These are phyloP conservation scores for Coniochaeta hoffmannii DNA, from an alignment of 2,329 filamentous ascomycete species.

Conservation along the genomic window DNA sequence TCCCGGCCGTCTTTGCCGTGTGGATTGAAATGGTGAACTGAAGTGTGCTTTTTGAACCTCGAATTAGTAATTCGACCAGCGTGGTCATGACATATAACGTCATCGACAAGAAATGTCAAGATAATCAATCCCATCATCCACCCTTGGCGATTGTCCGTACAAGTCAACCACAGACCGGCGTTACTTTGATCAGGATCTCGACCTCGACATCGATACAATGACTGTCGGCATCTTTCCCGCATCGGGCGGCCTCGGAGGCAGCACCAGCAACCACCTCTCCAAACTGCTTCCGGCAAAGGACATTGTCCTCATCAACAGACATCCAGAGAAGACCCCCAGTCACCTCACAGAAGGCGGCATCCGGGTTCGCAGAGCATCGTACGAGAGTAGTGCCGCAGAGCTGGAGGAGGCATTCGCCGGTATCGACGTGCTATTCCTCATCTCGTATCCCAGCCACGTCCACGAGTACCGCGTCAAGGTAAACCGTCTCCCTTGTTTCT, in stretches of 20 bases:
- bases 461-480: constrained; percentile 35
- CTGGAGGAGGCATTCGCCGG: constrained; percentile 39
- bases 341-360: constrained; percentile 33
- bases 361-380: constrained; percentile 43
- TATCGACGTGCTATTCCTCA: constrained; percentile 44
- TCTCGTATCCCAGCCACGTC: constrained; percentile 45
- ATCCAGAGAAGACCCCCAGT: constrained; percentile 31
- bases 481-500: too few relatives aligned
- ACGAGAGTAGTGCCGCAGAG: constrained; percentile 33
- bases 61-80: neutral
- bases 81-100: neutral
- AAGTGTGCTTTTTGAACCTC: neutral
- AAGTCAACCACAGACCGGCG: neutral
- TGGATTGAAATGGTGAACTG: too few relatives aligned
- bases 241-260: constrained; percentile 43
- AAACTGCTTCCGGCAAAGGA: constrained; percentile 32
- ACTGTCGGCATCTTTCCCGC: constrained; percentile 41
- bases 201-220: too few relatives aligned
- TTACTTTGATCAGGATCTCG: too few relatives aligned
- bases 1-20: neutral
- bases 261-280: constrained; percentile 41
- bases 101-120: neutral
- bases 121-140: neutral
- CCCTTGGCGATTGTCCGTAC: neutral
- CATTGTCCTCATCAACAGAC: constrained; percentile 39